These are phyloP conservation scores for Lachnellula occidentalis DNA, from an alignment of 2,329 filamentous ascomycete genomes.

Conservation along the genomic window DNA sequence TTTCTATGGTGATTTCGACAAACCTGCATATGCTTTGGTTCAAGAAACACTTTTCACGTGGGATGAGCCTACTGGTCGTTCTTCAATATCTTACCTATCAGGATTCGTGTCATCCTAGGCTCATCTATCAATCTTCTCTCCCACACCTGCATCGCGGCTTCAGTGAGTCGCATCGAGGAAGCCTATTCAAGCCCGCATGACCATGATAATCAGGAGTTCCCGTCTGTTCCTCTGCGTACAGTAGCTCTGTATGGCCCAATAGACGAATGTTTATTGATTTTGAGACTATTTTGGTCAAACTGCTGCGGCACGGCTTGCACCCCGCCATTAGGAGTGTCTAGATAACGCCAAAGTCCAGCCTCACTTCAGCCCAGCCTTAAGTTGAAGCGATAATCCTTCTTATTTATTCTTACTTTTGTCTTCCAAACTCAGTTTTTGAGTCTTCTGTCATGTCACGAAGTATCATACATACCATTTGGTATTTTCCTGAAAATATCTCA, in stretches of 20 bases:
- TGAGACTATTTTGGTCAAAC: not conserved
- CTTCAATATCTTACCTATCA: no score
- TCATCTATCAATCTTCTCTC: no score
- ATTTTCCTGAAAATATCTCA: not conserved
- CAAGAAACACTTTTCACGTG: no score
- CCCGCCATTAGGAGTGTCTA: not conserved
- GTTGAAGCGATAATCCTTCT: not conserved
- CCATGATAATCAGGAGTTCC: not conserved
- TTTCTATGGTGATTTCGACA: no score
- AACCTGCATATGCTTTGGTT: no score
- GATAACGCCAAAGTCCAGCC: not conserved
- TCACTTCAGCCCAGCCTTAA: not conserved
- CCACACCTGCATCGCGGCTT: no score
- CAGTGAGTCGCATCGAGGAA: no score
- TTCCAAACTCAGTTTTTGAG: not conserved
- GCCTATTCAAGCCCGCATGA: no score
- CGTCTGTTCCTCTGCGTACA: not conserved
- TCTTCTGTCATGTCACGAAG: not conserved
- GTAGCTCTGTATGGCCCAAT: not conserved
- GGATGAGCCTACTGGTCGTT: no score
- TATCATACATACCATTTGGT: not conserved
- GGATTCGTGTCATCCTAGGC: no score
- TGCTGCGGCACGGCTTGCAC: not conserved
- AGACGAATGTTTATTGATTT: not conserved
- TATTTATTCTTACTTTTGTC: not conserved